Evolutionary conservation across 2,329 filamentous ascomycete genomes (phyloP).

Genomic region (Hymenoscyphus fructigenus): DNA sequence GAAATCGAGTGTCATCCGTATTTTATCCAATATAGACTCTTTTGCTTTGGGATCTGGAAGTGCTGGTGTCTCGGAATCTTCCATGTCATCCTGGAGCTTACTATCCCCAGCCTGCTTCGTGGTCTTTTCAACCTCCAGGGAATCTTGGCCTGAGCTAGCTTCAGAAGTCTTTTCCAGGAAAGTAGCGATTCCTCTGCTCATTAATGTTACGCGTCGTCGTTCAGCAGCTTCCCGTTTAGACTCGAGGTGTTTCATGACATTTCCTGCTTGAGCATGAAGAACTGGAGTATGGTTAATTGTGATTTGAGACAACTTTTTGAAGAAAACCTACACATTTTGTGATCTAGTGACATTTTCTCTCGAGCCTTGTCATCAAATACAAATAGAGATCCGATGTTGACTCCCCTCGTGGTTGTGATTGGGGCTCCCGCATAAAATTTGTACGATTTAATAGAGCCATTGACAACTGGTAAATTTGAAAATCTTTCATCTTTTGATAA

Average conservation of each 20-base stretch:
- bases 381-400: slow-evolving; percentile 58
- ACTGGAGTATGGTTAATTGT: slow-evolving; percentile 37
- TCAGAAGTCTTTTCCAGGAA: slow-evolving; percentile 47
- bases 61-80: neutral
- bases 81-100: neutral
- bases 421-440: slow-evolving; percentile 33
- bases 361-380: slow-evolving; percentile 57
- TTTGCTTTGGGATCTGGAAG: neutral
- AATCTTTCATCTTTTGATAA: slow-evolving; percentile 23
- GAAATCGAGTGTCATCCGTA: slow-evolving; percentile 30
- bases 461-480: slow-evolving; percentile 23
- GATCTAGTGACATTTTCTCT: slow-evolving; percentile 42
- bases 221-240: slow-evolving; percentile 51
- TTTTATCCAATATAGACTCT: slow-evolving; percentile 30
- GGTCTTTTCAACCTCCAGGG: neutral
- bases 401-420: slow-evolving; percentile 24
- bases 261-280: slow-evolving; percentile 52
- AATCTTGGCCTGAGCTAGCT: neutral
- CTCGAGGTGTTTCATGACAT: slow-evolving; percentile 60
- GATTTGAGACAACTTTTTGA: neutral
- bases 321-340: neutral
- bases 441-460: slow-evolving; percentile 23
- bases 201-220: slow-evolving; percentile 50
- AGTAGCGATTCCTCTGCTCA: slow-evolving; percentile 50
- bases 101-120: neutral